These are phyloP conservation scores for Flaveria ramosissima DNA, from an alignment of 129 eudicot species.

Conservation along the genomic window DNA sequence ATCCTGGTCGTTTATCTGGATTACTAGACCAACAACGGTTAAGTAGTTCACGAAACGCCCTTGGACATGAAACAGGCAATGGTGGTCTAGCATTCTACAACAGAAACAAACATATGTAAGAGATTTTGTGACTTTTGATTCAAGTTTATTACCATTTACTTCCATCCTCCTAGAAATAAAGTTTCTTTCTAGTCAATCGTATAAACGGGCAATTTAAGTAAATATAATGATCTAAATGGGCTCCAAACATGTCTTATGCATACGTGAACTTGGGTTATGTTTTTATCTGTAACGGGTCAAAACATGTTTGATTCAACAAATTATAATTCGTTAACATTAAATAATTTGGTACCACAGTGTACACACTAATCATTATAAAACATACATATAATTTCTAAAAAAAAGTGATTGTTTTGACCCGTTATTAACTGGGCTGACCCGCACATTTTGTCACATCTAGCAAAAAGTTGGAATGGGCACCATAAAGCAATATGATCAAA, in stretches of 20 bases:
- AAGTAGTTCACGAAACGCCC: constrained; percentile 62
- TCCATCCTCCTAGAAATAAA: too few species aligned
- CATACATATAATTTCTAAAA: neutral
- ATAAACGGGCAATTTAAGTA: too few species aligned
- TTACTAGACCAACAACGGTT: constrained; percentile 80
- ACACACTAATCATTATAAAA: neutral
- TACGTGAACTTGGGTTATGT: neutral
- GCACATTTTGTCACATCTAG: neutral
- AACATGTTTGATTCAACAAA: neutral
- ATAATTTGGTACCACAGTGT: too few species aligned
- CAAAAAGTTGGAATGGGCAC: too few species aligned
- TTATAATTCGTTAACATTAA: too few species aligned
- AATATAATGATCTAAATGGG: too few species aligned
- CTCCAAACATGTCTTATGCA: neutral
- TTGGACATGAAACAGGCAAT: constrained; percentile 72
- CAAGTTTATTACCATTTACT: too few species aligned
- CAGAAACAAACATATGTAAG: neutral
- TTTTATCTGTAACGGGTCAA: neutral
- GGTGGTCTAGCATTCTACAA: constrained; percentile 92
- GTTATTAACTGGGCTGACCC: neutral
- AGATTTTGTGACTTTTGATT: too few species aligned
- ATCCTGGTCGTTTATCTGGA: constrained; percentile 69
- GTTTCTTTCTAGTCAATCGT: too few species aligned
- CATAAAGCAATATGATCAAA: neutral
- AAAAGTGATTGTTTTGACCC: neutral